Conservation (phyloP, 2,329 filamentous ascomycete species). For the Colletotrichum agaves region DNA sequence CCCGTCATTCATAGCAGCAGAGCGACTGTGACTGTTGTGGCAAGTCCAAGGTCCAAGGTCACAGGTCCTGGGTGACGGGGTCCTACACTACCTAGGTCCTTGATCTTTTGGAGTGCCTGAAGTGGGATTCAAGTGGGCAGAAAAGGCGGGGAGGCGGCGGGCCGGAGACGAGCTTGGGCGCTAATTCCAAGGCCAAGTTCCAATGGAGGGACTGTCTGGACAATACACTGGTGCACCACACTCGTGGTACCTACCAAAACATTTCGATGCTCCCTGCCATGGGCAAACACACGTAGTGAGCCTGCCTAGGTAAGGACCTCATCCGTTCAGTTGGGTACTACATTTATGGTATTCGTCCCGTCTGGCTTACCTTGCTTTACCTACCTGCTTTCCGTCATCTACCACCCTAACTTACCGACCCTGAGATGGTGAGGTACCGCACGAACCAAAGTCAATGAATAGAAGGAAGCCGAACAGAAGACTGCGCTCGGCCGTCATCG, state of each 20-base stretch:
- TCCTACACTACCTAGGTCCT: too few relatives aligned
- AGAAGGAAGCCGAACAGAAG: background rate
- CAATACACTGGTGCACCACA: background rate
- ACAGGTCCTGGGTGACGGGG: slow-evolving; percentile 3
- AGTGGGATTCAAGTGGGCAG: slow-evolving; percentile 31
- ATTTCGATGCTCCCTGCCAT: too few relatives aligned
- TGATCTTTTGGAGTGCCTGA: slow-evolving; percentile 21
- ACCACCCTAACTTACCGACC: too few relatives aligned
- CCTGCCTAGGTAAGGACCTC: background rate
- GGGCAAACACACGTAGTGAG: background rate
- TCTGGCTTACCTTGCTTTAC: too few relatives aligned
- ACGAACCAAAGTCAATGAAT: slow-evolving; percentile 14
- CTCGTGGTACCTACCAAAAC: too few relatives aligned
- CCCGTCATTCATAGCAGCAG: background rate
- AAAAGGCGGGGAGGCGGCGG: slow-evolving; percentile 32
- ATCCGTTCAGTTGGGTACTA: background rate
- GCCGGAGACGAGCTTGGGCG: slow-evolving; percentile 35
- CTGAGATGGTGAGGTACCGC: too few relatives aligned
- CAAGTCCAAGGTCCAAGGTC: slow-evolving; percentile 24
- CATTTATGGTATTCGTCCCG: background rate
- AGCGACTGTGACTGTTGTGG: background rate
- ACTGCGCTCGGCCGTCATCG: slow-evolving; percentile 6
- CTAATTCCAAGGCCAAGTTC: slow-evolving; percentile 35
- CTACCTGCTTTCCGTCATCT: too few relatives aligned
- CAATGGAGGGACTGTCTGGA: slow-evolving; percentile 14